Percentiles rank a stretch among this genome's conserved stretches.
phyloP scores from a whole-genome alignment of 305 asterid species.

The Fraxinus floribunda region DNA sequence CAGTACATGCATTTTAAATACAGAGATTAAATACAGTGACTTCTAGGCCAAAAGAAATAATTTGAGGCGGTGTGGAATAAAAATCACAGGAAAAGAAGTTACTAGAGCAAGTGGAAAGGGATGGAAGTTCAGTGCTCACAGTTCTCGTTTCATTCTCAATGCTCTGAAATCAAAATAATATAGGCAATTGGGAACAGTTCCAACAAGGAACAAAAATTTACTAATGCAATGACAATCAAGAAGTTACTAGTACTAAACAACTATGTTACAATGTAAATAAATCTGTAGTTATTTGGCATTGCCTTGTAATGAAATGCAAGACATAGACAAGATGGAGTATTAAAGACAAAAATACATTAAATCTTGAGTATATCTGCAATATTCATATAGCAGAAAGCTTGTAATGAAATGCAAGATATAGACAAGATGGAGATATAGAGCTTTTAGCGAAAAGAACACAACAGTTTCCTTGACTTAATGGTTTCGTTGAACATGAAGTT shows the following conservation, averaged over 20 bases:
- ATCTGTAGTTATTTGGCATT: not conserved
- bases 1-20: not conserved
- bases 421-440: not conserved
- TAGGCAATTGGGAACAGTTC: slow-evolving; percentile 18
- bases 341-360: not conserved
- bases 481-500: slow-evolving; percentile 38
- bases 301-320: slow-evolving; percentile 6
- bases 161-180: not conserved
- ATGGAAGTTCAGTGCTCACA: not conserved
- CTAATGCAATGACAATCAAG: slow-evolving; percentile 4
- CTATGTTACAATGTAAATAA: not conserved
- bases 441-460: slow-evolving; percentile 33
- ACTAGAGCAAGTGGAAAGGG: slow-evolving; percentile 7
- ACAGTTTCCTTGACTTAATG: slow-evolving; percentile 37
- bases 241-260: not conserved
- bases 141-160: slow-evolving; percentile 15
- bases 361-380: not conserved
- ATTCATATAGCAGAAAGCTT: slow-evolving; percentile 9
- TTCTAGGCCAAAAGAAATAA: not conserved
- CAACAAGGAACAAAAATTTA: slow-evolving; percentile 7
- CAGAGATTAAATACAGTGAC: not conserved
- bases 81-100: not conserved
- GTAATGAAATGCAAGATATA: not conserved
- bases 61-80: not conserved
- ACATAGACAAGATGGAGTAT: not conserved